These are phyloP conservation scores for Primulina eburnea DNA, from an alignment of 257 asterid species.

Conservation along the genomic window DNA sequence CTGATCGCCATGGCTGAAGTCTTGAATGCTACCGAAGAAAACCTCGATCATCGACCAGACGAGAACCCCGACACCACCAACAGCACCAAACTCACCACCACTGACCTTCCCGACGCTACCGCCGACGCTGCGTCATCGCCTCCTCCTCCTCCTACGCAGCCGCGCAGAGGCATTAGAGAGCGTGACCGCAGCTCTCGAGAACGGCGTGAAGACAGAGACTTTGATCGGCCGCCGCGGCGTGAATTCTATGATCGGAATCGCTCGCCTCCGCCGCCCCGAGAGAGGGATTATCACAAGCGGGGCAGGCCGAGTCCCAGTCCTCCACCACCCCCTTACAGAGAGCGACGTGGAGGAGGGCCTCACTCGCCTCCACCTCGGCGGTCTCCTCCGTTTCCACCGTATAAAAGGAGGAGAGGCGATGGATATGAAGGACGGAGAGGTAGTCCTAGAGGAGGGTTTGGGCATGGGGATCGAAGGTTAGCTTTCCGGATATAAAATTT, in stretches of 20 bases:
- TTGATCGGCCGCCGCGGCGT: conserved; percentile 56
- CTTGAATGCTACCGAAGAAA: conserved; percentile 35
- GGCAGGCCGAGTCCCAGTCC: conserved; percentile 80
- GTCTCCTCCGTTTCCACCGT: conserved; percentile 60
- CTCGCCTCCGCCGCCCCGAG: conserved; percentile 53
- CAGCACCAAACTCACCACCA: conserved; percentile 34
- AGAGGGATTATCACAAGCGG: conserved; percentile 68
- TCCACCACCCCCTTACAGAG: conserved; percentile 83
- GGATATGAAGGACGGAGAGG: conserved; percentile 77
- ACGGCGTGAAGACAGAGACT: conserved; percentile 76
- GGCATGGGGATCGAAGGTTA: conserved; percentile 81
- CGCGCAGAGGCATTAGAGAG: conserved; percentile 48
- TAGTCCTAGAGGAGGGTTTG: conserved; percentile 91
- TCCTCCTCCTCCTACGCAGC: conserved; percentile 51
- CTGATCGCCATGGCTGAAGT: conserved; percentile 48
- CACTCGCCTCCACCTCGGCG: conserved; percentile 75
- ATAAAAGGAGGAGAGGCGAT: conserved; percentile 81
- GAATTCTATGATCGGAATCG: conserved; percentile 1
- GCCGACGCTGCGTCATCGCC: conserved; percentile 54
- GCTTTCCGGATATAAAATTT: conserved; percentile 12
- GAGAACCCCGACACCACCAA: conserved; percentile 21
- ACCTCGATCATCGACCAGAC: conserved; percentile 34
- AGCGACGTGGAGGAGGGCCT: conserved; percentile 65
- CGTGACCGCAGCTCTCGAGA: conserved; percentile 74
- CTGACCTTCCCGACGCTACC: conserved; percentile 38